Conservation (phyloP, 257 asterid species). For the Leptodermis oblonga region DNA sequence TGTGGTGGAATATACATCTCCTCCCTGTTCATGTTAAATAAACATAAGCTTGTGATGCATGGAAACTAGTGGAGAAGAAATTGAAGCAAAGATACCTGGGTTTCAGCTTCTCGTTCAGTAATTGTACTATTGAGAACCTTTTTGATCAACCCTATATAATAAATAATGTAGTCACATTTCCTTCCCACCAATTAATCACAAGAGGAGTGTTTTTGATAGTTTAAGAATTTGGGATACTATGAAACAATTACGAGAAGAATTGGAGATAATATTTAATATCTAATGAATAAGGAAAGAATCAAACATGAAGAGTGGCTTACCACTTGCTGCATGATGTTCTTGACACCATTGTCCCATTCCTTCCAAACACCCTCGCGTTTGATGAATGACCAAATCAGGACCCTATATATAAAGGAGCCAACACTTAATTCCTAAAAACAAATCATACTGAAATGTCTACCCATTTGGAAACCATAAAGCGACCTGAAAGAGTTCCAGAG, state of each 20-base stretch:
- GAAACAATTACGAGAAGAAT: slow-evolving; percentile 2
- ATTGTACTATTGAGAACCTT: slow-evolving; percentile 74
- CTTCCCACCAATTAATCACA: not conserved
- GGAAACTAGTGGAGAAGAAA: not conserved
- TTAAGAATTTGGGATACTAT: not conserved
- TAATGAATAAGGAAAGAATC: not conserved
- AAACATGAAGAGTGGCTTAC: slow-evolving; percentile 34
- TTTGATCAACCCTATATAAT: slow-evolving; percentile 68
- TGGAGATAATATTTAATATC: slow-evolving; percentile 1
- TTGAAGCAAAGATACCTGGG: slow-evolving; percentile 49
- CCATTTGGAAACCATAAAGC: slow-evolving; percentile 6
- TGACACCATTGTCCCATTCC: slow-evolving; percentile 98
- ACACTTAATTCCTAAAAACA: slow-evolving; percentile 1
- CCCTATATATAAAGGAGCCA: slow-evolving; percentile 42
- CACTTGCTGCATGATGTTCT: slow-evolving; percentile 82
- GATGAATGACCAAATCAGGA: slow-evolving; percentile 89
- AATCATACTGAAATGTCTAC: not conserved
- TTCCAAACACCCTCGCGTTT: slow-evolving; percentile 72
- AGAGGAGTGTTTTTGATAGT: not conserved
- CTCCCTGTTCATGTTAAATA: not conserved
- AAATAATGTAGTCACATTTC: slow-evolving; percentile 1
- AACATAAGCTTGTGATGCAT: slow-evolving; percentile 3
- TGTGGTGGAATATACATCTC: not conserved
- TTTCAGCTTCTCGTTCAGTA: slow-evolving; percentile 82
- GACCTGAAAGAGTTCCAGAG: not conserved